Percentiles rank a stretch among this genome's conserved stretches.
phyloP scores from a whole-genome alignment of 352 stramenopile genomes.

The Phytophthora pisi region DNA sequence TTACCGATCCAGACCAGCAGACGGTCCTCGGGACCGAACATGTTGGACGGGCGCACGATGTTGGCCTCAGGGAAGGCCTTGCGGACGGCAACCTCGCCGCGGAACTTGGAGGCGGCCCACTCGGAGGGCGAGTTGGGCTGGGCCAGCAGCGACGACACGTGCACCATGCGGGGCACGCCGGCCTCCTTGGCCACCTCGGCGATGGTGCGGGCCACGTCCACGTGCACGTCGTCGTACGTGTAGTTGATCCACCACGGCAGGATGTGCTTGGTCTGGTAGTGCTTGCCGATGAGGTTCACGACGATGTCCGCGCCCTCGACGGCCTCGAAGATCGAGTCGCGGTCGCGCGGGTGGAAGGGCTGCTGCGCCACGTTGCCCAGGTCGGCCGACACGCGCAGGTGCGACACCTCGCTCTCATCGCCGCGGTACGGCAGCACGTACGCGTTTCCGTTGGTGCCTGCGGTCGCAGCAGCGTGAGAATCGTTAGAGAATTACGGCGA shows the following conservation, averaged over 20 bases:
- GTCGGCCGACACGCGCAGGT: slow-evolving; percentile 95
- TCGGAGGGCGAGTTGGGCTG: slow-evolving; percentile 83
- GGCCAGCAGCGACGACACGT: slow-evolving; percentile 84
- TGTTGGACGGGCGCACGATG: slow-evolving; percentile 94
- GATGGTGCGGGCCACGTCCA: slow-evolving; percentile 89
- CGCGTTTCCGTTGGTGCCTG: slow-evolving; percentile 76
- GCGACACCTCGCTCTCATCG: slow-evolving; percentile 93
- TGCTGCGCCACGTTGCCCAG: slow-evolving; percentile 89
- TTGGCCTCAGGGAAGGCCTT: slow-evolving; percentile 95
- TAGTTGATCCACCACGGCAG: slow-evolving; percentile 95
- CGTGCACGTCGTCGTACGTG: slow-evolving; percentile 96
- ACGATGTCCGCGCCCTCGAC: slow-evolving; percentile 95
- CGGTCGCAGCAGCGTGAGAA: not conserved
- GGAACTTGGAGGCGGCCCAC: slow-evolving; percentile 88
- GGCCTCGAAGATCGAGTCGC: slow-evolving; percentile 92
- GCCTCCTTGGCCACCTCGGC: slow-evolving; percentile 81
- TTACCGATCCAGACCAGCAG: slow-evolving; percentile 93
- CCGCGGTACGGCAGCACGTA: slow-evolving; percentile 92
- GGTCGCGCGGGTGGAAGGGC: slow-evolving; percentile 89
- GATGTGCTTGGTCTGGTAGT: slow-evolving; percentile 97
- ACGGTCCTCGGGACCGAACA: slow-evolving; percentile 96
- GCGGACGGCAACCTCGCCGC: slow-evolving; percentile 83
- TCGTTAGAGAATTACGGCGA: not conserved
- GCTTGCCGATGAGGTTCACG: slow-evolving; percentile 97
- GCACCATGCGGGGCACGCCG: slow-evolving; percentile 78